Evolutionary conservation across 495 filamentous ascomycete genomes (phyloP).

Genomic region (Lasiosphaeriaceae sp.): DNA sequence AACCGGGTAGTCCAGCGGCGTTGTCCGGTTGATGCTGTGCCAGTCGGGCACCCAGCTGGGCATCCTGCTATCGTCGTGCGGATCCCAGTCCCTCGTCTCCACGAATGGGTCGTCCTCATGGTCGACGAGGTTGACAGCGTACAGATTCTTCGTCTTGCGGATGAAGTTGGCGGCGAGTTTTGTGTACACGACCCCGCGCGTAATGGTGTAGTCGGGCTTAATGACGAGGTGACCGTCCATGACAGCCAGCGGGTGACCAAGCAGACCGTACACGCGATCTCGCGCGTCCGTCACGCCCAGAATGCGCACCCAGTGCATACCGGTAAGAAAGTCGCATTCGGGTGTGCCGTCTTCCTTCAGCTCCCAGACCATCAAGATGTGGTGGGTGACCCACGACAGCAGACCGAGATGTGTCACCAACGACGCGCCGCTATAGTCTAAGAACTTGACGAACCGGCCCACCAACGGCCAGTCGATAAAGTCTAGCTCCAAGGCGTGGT

Average conservation of each 20-base stretch:
- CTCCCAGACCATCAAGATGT: constrained; percentile 18
- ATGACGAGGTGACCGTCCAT: constrained; percentile 10
- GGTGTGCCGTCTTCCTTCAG: constrained; percentile 9
- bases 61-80: constrained; percentile 10
- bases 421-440: constrained; percentile 15
- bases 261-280: constrained; percentile 13
- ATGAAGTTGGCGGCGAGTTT: constrained; percentile 15
- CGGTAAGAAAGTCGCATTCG: constrained; percentile 14
- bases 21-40: constrained; percentile 21
- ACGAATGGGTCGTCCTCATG: constrained; percentile 13
- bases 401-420: constrained; percentile 15
- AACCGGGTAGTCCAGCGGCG: constrained; percentile 8
- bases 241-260: constrained; percentile 12
- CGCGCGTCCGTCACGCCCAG: constrained; percentile 16
- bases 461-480: constrained; percentile 15
- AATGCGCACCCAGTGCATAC: constrained; percentile 19
- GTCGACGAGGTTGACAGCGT: constrained; percentile 15
- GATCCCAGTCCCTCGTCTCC: constrained; percentile 7
- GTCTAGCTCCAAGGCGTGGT: constrained; percentile 3
- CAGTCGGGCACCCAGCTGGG: constrained; percentile 19
- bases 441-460: constrained; percentile 8
- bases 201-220: constrained; percentile 14
- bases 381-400: constrained; percentile 14
- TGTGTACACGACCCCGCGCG: constrained; percentile 18
- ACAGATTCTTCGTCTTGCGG: constrained; percentile 5